Base-by-base conservation (phyloP, 1,284 basidiomycete species). In the Ganoderma sp. region DNA sequence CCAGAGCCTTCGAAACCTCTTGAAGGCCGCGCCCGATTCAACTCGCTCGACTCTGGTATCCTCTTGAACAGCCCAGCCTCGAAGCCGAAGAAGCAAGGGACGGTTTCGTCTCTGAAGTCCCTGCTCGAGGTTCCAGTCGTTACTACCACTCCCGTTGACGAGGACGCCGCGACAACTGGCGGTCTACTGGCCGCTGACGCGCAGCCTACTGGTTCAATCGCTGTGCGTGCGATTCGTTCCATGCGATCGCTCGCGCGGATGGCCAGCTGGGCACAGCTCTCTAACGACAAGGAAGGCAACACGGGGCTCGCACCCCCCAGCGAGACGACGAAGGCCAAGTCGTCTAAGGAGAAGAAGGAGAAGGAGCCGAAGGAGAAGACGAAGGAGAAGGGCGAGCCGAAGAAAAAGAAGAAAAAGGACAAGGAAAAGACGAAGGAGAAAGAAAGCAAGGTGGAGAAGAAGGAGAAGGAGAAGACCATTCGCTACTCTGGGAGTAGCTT, bases 211-310 rank as follows among this genome's bases (percentile, higher is more conserved):
- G 87, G 85, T 42, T 92, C 90, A 0, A 90, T 94, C 63, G 92
- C 92, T 0, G 67, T 94, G 15, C 87, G 92, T 17, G 92, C 92
- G 2, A 93, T 94, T 81, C 84, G 88, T 54, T 90, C 88, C 22
- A 87, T 94, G 73, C 83, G 88, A 42, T 90, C 88, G 2, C 79
- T 94, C 63, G 91, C 92, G 3, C 81, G 87, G 56, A 87, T 94
- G 63, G 85, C 88, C 1, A 89, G 88, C 73, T 92, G 91, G 90
- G 85, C 86, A 12, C 88, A 89, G 73, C 79, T 87, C 61, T 84
- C 72, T 2, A 71, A 81, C 76, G 80, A 77, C 73, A 82, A 82
- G 65, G 79, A 80, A 64, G 76, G 77, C 22, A 75, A 75, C 59
- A 75, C 65, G 1, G 71, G 75, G 10, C 19, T 68, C 42, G 65